Percentiles rank a stretch among this genome's conserved stretches.
Conservation (phyloP, 768 basidiomycete genomes). For the Lactifluus volemus region DNA sequence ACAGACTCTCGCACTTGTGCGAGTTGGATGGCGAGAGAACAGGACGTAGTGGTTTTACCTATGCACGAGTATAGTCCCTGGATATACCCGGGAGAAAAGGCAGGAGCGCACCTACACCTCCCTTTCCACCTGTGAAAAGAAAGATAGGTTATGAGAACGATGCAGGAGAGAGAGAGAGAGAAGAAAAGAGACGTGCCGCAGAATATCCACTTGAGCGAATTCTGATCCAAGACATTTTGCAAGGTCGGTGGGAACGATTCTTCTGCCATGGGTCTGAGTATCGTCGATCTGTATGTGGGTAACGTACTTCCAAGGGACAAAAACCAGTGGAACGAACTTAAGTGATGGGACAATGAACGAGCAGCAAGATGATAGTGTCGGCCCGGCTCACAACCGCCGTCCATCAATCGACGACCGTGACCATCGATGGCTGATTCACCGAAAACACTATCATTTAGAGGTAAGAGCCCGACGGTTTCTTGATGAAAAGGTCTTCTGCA, state of each 20-base stretch:
- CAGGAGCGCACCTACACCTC: slow-evolving; percentile 77
- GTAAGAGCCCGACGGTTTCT: slow-evolving; percentile 23
- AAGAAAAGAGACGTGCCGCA: slow-evolving; percentile 57
- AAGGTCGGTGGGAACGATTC: slow-evolving; percentile 75
- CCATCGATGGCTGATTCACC: slow-evolving; percentile 2
- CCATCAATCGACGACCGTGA: slow-evolving; percentile 11
- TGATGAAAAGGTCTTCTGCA: not conserved
- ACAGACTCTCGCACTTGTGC: slow-evolving; percentile 90
- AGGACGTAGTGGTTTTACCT: slow-evolving; percentile 99
- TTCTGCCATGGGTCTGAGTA: slow-evolving; percentile 37
- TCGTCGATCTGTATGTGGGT: slow-evolving; percentile 7
- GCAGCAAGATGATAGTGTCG: not conserved
- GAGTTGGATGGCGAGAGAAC: slow-evolving; percentile 94
- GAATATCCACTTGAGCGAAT: slow-evolving; percentile 95
- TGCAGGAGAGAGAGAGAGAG: slow-evolving; percentile 10
- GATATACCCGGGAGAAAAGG: not conserved
- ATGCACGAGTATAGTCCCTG: slow-evolving; percentile 1
- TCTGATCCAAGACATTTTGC: slow-evolving; percentile 92
- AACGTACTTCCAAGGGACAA: slow-evolving; percentile 1
- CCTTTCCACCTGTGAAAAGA: slow-evolving; percentile 75
- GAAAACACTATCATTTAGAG: slow-evolving; percentile 31
- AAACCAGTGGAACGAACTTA: not conserved
- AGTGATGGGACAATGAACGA: not conserved
- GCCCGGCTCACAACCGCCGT: slow-evolving; percentile 13
- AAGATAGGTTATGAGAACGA: slow-evolving; percentile 1